Evolutionary conservation across 1,139 yeast species (phyloP).

Genomic region (Nakaseomyces nivariensis): DNA sequence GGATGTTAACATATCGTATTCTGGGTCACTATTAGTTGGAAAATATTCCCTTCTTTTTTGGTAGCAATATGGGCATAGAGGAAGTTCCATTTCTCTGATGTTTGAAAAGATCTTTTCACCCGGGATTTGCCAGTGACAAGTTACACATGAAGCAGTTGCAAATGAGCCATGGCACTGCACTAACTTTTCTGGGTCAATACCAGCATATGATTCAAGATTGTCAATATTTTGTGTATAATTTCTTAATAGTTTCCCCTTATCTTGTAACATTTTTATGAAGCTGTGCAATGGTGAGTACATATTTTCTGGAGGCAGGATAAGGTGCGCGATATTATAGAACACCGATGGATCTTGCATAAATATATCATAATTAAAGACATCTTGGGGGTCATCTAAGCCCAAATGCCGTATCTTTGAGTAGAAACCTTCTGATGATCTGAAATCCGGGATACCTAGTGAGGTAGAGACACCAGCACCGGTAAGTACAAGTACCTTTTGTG

Average conservation of each 20-base stretch:
- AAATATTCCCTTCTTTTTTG: constrained; percentile 34
- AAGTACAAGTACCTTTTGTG: constrained; percentile 61
- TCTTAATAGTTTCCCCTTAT: constrained; percentile 67
- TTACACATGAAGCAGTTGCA: constrained; percentile 80
- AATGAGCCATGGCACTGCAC: constrained; percentile 97
- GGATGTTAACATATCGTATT: neutral
- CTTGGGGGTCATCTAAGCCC: constrained; percentile 87
- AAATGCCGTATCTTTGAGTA: constrained; percentile 60
- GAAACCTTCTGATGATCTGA: constrained; percentile 82
- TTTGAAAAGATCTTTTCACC: constrained; percentile 60
- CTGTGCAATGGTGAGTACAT: constrained; percentile 80
- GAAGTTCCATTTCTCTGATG: constrained; percentile 51
- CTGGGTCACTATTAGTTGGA: constrained; percentile 13
- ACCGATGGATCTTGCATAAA: constrained; percentile 73
- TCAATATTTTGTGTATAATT: constrained; percentile 95
- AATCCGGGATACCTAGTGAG: constrained; percentile 88
- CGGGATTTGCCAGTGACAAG: constrained; percentile 59
- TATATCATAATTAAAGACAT: constrained; percentile 71
- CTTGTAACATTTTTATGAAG: constrained; percentile 66
- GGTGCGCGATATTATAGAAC: constrained; percentile 80
- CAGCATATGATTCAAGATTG: constrained; percentile 79
- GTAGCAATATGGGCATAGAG: constrained; percentile 64
- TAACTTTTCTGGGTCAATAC: constrained; percentile 56
- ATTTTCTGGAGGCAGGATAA: constrained; percentile 71
- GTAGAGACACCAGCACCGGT: constrained; percentile 98